Base-by-base conservation (phyloP, 176 grass and related monocot species). In the Chrysopogon serrulatus region DNA sequence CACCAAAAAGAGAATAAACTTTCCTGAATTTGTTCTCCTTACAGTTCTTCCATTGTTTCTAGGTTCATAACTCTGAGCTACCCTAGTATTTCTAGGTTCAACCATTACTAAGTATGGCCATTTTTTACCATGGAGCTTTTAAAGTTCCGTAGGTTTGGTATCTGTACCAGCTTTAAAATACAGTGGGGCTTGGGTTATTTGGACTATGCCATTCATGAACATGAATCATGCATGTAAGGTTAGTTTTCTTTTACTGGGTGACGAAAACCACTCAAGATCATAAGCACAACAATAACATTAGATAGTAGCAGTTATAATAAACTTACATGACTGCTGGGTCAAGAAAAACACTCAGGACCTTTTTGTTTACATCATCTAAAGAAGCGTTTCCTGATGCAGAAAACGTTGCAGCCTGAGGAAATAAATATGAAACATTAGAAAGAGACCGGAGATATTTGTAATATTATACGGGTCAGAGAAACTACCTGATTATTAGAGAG, bases 311-410 rank as follows among this genome's bases (percentile, higher is more conserved):
- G 64, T 60, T 32, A 17, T 30, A 82, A 23, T 76, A 76, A 30
- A 69, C 90, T 84, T 83, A 90, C 76, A 85, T 27, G 68, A 77
- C 5, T 23, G 66, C 3, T 85, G 92, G 93, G 47, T 98, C 93
- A 84, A 89, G 76, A 78, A 98, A 95, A 88, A 94, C 83, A 87
- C 54, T 82, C 89, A 95, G 62, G 74, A 98, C 89, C 89, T 90
- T 66, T 12, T 78, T 59, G 30, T 36, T 5, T 44, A 83, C 4
- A 37, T 86, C 82, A 40, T 56, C 48, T 59, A 68, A 85, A 76
- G 83, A 51, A 79, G 82, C 47, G 65, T 67, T 68, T 68, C 51
- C 81, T 23, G 47, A 70, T 53, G 56, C 78, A 42, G 77, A 18
- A 26, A 71, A 27, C 27, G 43, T 42, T 36, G 86, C 16, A 59